Base-by-base conservation (phyloP, 805 yeast species). In the Candida krabiensis region DNA sequence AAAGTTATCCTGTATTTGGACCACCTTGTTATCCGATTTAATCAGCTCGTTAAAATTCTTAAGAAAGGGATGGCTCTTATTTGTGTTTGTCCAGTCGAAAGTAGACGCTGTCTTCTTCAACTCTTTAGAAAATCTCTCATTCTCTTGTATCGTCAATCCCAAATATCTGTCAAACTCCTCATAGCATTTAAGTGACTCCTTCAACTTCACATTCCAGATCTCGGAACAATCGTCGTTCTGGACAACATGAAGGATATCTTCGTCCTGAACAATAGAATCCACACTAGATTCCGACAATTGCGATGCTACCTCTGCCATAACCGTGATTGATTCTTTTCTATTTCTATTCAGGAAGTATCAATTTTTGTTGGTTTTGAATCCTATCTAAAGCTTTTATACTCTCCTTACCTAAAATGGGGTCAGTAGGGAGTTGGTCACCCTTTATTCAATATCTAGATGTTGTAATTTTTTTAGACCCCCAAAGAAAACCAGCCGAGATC, bases 41-140 rank as follows among this genome's bases (percentile, higher is more conserved):
- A 28, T 33, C 26, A 38, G 30, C 21, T 28, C 31, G 14, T 24
- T 25, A 11, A 33, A 30, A 15, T 38, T 38, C 5, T 22, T 16
- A 9, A 29, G 9, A 9, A 38, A 29, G 3, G 32, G n/a, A n/a
- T 23, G 15, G 11, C n/a, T 29, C 16, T 14, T 19, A 24, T 9
- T 21, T 5, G 23, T 13, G 11, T 15, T 12, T n/a, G 19, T 11
- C 16, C 16, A 18, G 5, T 34, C 33, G 7, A 16, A 19, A 19
- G 19, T 24, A 5, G 13, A 4, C 8, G 17, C 5, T 12, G 17
- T 29, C 17, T 28, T 34, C 19, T 19, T 29, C n/a, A 15, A 19
- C 14, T 33, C 31, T 17, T 18, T 22, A 12, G 19, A 15, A 4
- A 28, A 13, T 15, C 19, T 19, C 21, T 38, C 28, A 24, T 13